phyloP scores from a whole-genome alignment of 2,329 filamentous ascomycete genomes.

The Stachybotrys echinatus region DNA sequence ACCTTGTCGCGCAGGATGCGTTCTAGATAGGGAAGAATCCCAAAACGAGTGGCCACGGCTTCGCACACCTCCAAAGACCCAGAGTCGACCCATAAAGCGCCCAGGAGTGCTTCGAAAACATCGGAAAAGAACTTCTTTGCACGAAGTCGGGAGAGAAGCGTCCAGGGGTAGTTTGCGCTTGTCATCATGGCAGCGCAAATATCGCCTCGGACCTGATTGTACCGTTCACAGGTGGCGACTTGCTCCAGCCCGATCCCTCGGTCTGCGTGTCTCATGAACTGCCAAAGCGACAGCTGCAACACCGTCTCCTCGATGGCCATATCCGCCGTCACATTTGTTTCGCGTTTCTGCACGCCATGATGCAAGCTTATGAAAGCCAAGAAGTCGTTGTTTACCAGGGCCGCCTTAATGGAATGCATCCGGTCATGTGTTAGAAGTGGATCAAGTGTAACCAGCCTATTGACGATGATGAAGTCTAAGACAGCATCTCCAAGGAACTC shows the following conservation, averaged over 20 bases:
- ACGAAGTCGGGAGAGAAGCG: slow-evolving; percentile 57
- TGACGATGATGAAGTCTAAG: slow-evolving; percentile 71
- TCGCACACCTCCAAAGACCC: slow-evolving; percentile 57
- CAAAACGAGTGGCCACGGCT: slow-evolving; percentile 55
- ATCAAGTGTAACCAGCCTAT: slow-evolving; percentile 45
- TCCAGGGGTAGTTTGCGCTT: slow-evolving; percentile 68
- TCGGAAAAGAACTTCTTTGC: slow-evolving; percentile 79
- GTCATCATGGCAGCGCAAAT: slow-evolving; percentile 46
- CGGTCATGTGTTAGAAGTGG: slow-evolving; percentile 40
- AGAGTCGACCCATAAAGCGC: slow-evolving; percentile 79
- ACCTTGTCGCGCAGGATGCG: slow-evolving; percentile 56
- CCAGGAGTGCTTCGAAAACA: slow-evolving; percentile 73
- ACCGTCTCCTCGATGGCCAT: slow-evolving; percentile 12
- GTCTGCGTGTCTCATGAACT: slow-evolving; percentile 60
- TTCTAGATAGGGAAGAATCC: slow-evolving; percentile 58
- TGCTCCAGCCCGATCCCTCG: slow-evolving; percentile 42
- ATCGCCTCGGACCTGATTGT: slow-evolving; percentile 38
- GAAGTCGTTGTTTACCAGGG: slow-evolving; percentile 75
- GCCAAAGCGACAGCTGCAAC: slow-evolving; percentile 50
- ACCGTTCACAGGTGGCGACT: slow-evolving; percentile 35
- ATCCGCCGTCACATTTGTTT: slow-evolving; percentile 11
- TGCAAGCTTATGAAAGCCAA: slow-evolving; percentile 70
- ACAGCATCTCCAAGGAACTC: slow-evolving; percentile 87
- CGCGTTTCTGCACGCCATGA: slow-evolving; percentile 14
- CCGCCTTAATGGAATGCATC: slow-evolving; percentile 75